phyloP scores from a whole-genome alignment of 305 asterid species.

The Ilex paraguariensis region DNA sequence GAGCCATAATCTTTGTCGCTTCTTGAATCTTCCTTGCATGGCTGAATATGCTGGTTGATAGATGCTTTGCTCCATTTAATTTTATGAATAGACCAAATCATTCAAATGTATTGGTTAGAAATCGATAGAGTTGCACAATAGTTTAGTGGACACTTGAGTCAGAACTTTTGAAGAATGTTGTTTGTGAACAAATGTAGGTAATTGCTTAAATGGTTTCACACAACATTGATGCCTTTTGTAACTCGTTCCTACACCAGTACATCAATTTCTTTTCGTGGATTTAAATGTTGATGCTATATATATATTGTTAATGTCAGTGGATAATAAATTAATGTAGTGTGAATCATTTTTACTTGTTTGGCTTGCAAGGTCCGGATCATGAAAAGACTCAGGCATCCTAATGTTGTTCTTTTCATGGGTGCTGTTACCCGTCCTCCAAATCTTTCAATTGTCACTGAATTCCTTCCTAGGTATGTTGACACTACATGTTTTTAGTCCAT shows the following conservation, averaged over 20 bases:
- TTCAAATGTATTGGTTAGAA: background rate
- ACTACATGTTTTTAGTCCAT: background rate
- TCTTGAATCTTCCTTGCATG: background rate
- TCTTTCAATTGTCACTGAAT: conserved; percentile 92
- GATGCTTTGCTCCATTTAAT: background rate
- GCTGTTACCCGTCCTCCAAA: conserved; percentile 96
- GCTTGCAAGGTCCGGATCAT: conserved; percentile 75
- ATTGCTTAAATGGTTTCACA: background rate
- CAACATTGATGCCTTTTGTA: background rate
- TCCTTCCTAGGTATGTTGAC: conserved; percentile 83
- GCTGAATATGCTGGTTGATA: background rate
- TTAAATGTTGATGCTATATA: background rate
- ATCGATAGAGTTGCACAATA: background rate
- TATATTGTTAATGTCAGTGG: background rate
- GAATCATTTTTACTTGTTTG: conserved; percentile 20
- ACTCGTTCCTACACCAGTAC: conserved; percentile 9
- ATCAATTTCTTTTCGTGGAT: conserved; percentile 1
- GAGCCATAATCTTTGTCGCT: background rate
- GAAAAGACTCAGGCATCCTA: conserved; percentile 92
- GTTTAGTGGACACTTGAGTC: background rate
- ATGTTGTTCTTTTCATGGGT: conserved; percentile 98
- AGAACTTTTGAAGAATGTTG: too few species aligned
- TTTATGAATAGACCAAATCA: too few species aligned
- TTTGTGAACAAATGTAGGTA: background rate
- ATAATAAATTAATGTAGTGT: conserved; percentile 19